Evolutionary conservation across 2,329 filamentous ascomycete genomes (phyloP), one percentile per base, ranked within the genome.

Genomic region (Neonectria coccinea): DNA sequence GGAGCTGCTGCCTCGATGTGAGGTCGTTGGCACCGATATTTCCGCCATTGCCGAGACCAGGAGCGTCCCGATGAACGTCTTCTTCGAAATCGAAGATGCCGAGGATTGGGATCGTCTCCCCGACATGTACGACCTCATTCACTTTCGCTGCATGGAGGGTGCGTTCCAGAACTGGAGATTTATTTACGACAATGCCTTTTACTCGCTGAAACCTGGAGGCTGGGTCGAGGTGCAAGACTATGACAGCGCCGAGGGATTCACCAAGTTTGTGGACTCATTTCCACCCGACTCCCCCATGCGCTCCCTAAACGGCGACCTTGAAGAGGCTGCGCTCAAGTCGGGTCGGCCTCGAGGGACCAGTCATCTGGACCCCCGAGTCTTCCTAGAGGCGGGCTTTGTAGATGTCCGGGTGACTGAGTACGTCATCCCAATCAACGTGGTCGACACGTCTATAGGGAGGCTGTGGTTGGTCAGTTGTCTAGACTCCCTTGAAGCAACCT

Each of bases 31-130:
- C 22, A 87, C 85, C 45, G 86, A 89, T 67, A 87, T 88, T 60
- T 84, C 85, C 16, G 85, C 86, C 63, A 86, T 88, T 53, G 78
- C 78, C 18, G 86, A 88, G 68, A 84, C 84, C n/a, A 82, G 81
- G 20, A 82, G 83, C 36, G 84, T 86, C 7, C 86, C 86, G 5
- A 83, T 84, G 71, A 89, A 89, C 65, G 82, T 87, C 42, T 87
- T 85, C 69, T 88, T 88, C 76, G 85, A 88, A 74, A 81, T 88
- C 5, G 86, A 88, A 68, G 85, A 88, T 68, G 86, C 86, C 50
- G 85, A 88, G 73, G 85, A 88, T 45, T 89, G 86, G 86, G 84
- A 87, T 62, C 82, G 85, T 14, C 81, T 82, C 4, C 74, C 80
- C 4, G 77, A 88, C 70, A 75, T 81, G 12, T 85, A 87, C 66